Evolutionary conservation across 805 yeast genomes (phyloP), one percentile per base, ranked within the genome.

Genomic region (Metschnikowia peoriensis): DNA sequence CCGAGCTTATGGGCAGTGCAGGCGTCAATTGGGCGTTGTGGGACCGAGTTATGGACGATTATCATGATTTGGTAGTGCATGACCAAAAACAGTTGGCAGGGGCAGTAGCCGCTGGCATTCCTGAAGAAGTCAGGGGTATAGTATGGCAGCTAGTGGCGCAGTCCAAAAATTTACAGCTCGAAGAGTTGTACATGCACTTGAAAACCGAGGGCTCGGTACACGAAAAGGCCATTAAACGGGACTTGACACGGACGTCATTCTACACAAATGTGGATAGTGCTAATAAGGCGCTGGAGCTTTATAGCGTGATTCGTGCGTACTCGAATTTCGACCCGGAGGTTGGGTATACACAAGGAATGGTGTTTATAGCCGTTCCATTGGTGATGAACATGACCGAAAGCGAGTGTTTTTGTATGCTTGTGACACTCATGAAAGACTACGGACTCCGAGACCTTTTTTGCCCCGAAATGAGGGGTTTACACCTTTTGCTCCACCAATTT

Each of bases 311-410:
- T 56, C 88, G 88, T 63, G 92, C 91, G 0, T 94, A 93, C 71
- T 83, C 94, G 22, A 71, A 89, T 45, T 86, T 82, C 66, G 98
- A 94, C 67, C 84, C 88, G 1, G 97, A 92, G 47, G 97, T 94
- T 47, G 99, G 99, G 0, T 94, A 94, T 64, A 94, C 97, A 1
- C 99, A 94, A 69, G 98, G 99, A 7, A 91, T 94, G 97, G 96
- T 96, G 1, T 94, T 94, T 64, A 82, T 94, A 42, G 82, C 89
- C 0, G 90, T 90, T 6, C 97, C 99, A 2, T 69, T 94, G 45
- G 73, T 91, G 43, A 76, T 92, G 73, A 89, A 89, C 60, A 81
- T 90, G 84, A 78, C 73, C 38, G 97, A 92, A 58, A 77, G 86
- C 44, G 97, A 93, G 66, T 84, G 96, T 4, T 93, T 93, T 70